phyloP scores from a whole-genome alignment of 257 asterid genomes.

The Scutellaria galericulata region DNA sequence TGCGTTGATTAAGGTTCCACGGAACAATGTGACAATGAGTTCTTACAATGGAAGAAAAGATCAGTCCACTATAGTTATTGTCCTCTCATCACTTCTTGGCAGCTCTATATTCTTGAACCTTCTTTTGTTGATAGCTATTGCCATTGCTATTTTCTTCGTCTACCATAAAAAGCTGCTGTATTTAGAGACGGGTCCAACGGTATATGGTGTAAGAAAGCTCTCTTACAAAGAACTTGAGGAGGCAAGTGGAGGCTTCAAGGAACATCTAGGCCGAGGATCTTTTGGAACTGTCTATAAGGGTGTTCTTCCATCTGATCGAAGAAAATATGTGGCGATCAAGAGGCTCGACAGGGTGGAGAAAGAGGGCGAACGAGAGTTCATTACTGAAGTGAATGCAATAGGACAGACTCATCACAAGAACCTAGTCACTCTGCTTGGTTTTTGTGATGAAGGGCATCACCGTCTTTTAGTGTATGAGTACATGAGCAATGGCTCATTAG shows the following conservation, averaged over 20 bases:
- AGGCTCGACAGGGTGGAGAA: constrained; percentile 41
- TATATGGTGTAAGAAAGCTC: constrained; percentile 20
- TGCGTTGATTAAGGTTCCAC: constrained; percentile 38
- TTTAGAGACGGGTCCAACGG: neutral
- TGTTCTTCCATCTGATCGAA: constrained; percentile 11
- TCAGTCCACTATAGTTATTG: constrained; percentile 32
- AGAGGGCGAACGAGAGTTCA: constrained; percentile 57
- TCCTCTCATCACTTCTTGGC: constrained; percentile 47
- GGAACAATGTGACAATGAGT: neutral
- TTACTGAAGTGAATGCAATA: constrained; percentile 50
- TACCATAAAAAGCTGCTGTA: constrained; percentile 23
- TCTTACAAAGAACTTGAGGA: constrained; percentile 48
- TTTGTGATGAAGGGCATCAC: constrained; percentile 47
- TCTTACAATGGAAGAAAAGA: constrained; percentile 4
- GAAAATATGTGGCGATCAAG: constrained; percentile 47
- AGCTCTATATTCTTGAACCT: constrained; percentile 46
- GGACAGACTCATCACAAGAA: constrained; percentile 68
- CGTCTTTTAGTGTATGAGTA: constrained; percentile 50
- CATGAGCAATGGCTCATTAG: constrained; percentile 49
- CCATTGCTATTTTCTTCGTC: constrained; percentile 19
- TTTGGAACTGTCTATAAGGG: constrained; percentile 68
- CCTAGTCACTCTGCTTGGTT: constrained; percentile 53
- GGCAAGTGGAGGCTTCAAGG: constrained; percentile 45
- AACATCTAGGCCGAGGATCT: constrained; percentile 54
- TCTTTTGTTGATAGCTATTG: constrained; percentile 23